phyloP scores from a whole-genome alignment of 192 early-diverging fungal species.

The Nowakowskiella sp. region DNA sequence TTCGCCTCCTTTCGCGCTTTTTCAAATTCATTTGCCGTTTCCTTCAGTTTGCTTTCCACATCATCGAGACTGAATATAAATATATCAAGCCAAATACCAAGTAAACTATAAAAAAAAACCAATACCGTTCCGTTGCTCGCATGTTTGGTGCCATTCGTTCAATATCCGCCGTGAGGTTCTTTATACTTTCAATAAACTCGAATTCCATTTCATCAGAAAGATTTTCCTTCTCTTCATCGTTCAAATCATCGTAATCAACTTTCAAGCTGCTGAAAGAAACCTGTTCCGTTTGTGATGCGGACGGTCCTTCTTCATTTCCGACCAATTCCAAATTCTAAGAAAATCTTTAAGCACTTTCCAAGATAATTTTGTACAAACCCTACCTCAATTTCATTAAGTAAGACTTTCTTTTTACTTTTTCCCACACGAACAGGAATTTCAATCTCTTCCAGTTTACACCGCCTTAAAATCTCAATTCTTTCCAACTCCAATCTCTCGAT shows the following conservation, averaged over 20 bases:
- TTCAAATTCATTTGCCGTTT: conserved; percentile 80
- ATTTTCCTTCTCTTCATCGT: conserved; percentile 38
- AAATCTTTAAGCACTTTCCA: conserved; percentile 3
- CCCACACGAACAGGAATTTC: conserved; percentile 68
- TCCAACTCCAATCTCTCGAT: conserved; percentile 76
- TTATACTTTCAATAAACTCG: conserved; percentile 58
- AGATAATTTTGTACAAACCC: conserved; percentile 13
- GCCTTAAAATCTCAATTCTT: conserved; percentile 66
- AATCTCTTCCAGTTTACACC: conserved; percentile 93
- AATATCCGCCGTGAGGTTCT: conserved; percentile 54
- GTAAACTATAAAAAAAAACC: too few relatives aligned
- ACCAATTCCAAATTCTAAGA: conserved; percentile 7
- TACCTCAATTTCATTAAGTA: conserved; percentile 59
- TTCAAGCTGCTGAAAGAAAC: conserved; percentile 33
- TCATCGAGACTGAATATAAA: conserved; percentile 54
- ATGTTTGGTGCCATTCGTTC: conserved; percentile 88
- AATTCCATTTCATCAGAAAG: conserved; percentile 48
- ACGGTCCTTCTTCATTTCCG: not conserved
- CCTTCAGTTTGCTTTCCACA: conserved; percentile 66
- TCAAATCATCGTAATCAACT: conserved; percentile 54
- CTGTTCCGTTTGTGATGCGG: conserved; percentile 13
- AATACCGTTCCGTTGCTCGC: conserved; percentile 72
- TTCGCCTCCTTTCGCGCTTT: conserved; percentile 71
- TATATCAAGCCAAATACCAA: too few relatives aligned
- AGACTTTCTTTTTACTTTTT: conserved; percentile 68